Base-by-base conservation (phyloP, 345 rosid species). In the Pistacia integerrima region DNA sequence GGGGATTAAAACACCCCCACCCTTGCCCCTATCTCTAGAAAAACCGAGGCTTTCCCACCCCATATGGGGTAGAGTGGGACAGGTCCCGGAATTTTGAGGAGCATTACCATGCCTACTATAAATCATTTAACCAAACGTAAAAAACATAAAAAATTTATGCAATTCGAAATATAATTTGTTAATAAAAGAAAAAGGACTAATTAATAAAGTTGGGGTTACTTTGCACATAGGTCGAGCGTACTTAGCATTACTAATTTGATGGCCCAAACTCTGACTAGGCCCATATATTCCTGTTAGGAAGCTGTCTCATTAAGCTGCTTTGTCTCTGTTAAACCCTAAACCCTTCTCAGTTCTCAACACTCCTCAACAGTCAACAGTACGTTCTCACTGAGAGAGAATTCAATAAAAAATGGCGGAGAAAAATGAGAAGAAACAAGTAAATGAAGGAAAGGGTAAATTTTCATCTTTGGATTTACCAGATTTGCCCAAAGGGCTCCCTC, bases 401-500 rank as follows among this genome's bases (percentile, higher is more conserved):
- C 54, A 28, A 54, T 25, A 18, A 72, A n/a, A 0, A 8, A 64
- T 61, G 56, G 84, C 74, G 11, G 57, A 60, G 16, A 69, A 63
- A 28, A 36, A 54, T 4, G 71, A 71, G n/a, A 63, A 38, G 1
- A 35, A 65, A 59, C 61, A 64, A 33, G 30, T 49, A 11, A 44
- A 70, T 58, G 10, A 25, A 72, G 60, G 33, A 59, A 74, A 69
- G 48, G 79, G 49, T 74, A 78, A 72, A 20, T 87, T 80, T 77
- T 82, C 83, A 38, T 79, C 84, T 22, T 72, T 77, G 83, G 86
- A 91, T 80, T 79, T 90, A 76, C 92, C 93, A 4, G 98, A 94
- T 72, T 86, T 92, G 35, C 92, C 94, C 28, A 78, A 68, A 13
- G 85, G 87, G 73, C 87, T 94, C n/a, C 97, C 97, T 8, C 89